Base-by-base conservation (phyloP, 257 asterid genomes). In the Euphrasia confusa region DNA sequence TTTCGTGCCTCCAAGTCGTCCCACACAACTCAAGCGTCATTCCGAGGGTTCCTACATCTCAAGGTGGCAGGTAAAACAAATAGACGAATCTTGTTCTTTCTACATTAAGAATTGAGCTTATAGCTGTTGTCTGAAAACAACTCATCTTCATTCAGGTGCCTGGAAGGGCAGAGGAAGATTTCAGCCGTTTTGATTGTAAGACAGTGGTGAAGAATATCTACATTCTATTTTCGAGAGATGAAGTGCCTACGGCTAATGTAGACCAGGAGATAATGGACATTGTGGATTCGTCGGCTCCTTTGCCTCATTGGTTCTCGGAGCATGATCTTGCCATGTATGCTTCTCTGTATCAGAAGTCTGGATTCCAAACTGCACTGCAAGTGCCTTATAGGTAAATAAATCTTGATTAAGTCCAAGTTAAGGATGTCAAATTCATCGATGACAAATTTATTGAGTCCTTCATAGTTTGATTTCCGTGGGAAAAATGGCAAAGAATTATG, bases 181-280 rank as follows among this genome's bases (percentile, higher is more conserved):
- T 86, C 57, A 60, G 81, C 37, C 79, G 88, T 8, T 73, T 81
- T 8, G 81, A 73, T 15, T 48, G 71, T 4, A 75, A 76, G 59
- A 86, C 91, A 5, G 88, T 81, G 61, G 78, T 86, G 50, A 72
- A 80, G 57, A 83, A 83, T 6, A 71, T 86, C 54, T 86, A 83
- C 64, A 71, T 76, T 52, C 84, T 86, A 0, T 86, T 83, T 76
- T 79, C 91, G 4, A 32, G 68, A 12, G 69, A 77, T 60, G 82
- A 81, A 53, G 62, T 83, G 45, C 90, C 87, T 13, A 73, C 71
- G 24, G 95, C 95, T 37, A 12, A 40, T 2, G 82, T 76, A 54
- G 73, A 72, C 40, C 79, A 83, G 64, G 95, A 83, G 68, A 72
- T 86, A 21, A 79, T 86, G 95, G 91, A 82, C 61, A 63, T 75